Percentiles rank a stretch among this genome's conserved stretches.
These are phyloP conservation scores for Tetrastigma voinierianum DNA, from an alignment of 164 flowering plant genomes.

Conservation along the genomic window DNA sequence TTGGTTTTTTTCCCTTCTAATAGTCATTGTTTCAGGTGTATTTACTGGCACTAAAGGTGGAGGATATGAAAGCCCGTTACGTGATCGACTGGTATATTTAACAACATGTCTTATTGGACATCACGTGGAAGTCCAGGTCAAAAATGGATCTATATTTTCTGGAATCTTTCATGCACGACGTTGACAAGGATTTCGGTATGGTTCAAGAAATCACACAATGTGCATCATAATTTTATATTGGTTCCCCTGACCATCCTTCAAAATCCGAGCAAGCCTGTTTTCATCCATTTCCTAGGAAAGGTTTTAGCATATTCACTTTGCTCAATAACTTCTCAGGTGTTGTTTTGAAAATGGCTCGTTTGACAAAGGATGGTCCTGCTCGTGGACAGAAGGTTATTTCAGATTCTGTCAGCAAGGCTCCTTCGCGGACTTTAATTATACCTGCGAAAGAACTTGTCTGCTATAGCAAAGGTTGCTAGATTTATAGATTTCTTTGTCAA, in stretches of 20 bases:
- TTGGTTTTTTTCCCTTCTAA: slow-evolving; percentile 4
- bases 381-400: slow-evolving; percentile 48
- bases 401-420: slow-evolving; percentile 55
- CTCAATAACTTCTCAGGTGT: slow-evolving; percentile 49
- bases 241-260: no score
- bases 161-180: slow-evolving; percentile 83
- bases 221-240: no score
- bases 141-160: slow-evolving; percentile 76
- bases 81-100: slow-evolving; percentile 70
- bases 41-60: slow-evolving; percentile 42
- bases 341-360: slow-evolving; percentile 81
- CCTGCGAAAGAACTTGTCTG: slow-evolving; percentile 84
- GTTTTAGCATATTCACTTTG: slow-evolving; percentile 1
- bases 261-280: neutral
- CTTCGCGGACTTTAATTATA: slow-evolving; percentile 69
- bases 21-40: slow-evolving; percentile 28
- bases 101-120: slow-evolving; percentile 86
- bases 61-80: slow-evolving; percentile 49
- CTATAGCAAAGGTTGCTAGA: slow-evolving; percentile 72
- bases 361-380: slow-evolving; percentile 57
- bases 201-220: neutral
- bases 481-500: neutral
- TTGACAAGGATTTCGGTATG: slow-evolving; percentile 90
- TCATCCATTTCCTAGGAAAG: neutral
- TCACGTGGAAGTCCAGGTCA: slow-evolving; percentile 86